These are phyloP conservation scores for Saccharomycopsis sp. DNA, from an alignment of 805 yeast genomes.

Conservation along the genomic window DNA sequence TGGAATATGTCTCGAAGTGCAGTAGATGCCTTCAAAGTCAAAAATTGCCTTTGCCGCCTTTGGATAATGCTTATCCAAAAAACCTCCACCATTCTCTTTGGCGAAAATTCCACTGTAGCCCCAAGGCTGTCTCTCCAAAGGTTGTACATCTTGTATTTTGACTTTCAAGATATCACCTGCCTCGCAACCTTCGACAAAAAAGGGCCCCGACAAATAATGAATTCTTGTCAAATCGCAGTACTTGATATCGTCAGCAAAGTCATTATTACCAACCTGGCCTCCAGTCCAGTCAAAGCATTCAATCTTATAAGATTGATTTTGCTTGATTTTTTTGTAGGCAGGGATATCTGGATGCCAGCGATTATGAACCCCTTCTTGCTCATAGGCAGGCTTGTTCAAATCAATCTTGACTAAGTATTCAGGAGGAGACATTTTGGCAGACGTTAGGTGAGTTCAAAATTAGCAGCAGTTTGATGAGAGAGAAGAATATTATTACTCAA, in stretches of 20 bases:
- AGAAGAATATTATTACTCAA: too few species aligned
- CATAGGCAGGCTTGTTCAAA: constrained; percentile 38
- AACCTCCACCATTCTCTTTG: constrained; percentile 45
- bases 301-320: constrained; percentile 38
- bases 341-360: constrained; percentile 52
- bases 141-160: constrained; percentile 46
- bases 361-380: constrained; percentile 42
- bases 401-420: constrained; percentile 30
- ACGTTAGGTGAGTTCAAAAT: too few species aligned
- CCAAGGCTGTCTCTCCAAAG: constrained; percentile 46
- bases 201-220: constrained; percentile 46
- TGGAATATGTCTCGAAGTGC: constrained; percentile 45
- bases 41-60: constrained; percentile 46
- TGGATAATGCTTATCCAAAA: constrained; percentile 42
- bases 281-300: constrained; percentile 54
- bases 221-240: constrained; percentile 39
- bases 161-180: constrained; percentile 45
- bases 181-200: constrained; percentile 37
- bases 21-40: constrained; percentile 45
- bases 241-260: constrained; percentile 42
- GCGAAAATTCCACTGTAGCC: constrained; percentile 46
- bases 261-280: constrained; percentile 41
- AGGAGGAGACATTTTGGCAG: constrained; percentile 3
- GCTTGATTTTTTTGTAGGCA: constrained; percentile 32
- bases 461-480: too few species aligned